These are phyloP conservation scores for Debaryomyces psychrophilus DNA, from an alignment of 1,139 yeast genomes.

Conservation along the genomic window DNA sequence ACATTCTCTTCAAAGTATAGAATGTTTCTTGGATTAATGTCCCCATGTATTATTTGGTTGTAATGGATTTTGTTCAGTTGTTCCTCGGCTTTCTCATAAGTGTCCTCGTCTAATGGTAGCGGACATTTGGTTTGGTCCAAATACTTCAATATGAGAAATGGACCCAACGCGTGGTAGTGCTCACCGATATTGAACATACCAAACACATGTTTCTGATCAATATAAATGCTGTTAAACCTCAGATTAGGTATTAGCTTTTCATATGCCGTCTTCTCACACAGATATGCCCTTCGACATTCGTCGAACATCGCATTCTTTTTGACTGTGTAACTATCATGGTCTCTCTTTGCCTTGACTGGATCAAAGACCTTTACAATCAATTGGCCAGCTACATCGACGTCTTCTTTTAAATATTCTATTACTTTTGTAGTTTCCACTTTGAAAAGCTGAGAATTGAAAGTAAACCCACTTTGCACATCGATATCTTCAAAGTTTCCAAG, in stretches of 20 bases:
- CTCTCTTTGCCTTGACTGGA: slow-evolving; percentile 1
- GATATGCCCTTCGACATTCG: too few relatives aligned
- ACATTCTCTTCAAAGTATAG: slow-evolving; percentile 1
- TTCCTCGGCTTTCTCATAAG: background rate
- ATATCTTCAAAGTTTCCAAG: slow-evolving; percentile 2
- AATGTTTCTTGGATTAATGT: background rate
- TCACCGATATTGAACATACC: slow-evolving; percentile 4
- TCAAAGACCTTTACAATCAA: slow-evolving; percentile 7
- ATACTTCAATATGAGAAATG: slow-evolving; percentile 3
- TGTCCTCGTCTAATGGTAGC: background rate
- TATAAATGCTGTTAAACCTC: background rate
- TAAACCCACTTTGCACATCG: slow-evolving; percentile 7
- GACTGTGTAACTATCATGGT: background rate
- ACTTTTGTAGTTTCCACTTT: background rate
- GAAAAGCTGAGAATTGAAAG: slow-evolving; percentile 2
- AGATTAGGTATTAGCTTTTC: background rate
- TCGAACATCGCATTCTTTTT: too few relatives aligned
- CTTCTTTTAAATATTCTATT: background rate
- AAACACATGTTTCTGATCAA: background rate
- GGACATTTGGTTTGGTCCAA: background rate
- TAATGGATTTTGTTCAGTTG: slow-evolving; percentile 2
- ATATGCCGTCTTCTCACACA: background rate
- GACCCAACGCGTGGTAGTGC: slow-evolving; percentile 6
- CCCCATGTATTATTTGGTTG: background rate
- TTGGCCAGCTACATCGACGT: background rate